Conservation (phyloP, 139 green algal genomes). For the Chlorella vulgaris region DNA sequence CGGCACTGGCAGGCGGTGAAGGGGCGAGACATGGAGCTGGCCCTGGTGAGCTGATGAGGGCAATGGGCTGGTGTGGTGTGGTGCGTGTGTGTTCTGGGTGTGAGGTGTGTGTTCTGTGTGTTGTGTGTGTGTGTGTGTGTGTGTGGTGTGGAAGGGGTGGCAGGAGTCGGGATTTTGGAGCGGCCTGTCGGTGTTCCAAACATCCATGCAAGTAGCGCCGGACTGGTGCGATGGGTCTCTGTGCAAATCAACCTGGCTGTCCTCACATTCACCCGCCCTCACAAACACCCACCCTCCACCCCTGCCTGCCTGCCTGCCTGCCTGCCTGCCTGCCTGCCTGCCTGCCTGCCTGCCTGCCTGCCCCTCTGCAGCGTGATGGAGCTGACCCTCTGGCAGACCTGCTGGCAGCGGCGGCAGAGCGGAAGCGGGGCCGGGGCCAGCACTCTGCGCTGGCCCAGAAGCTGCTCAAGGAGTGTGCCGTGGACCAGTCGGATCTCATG, state of each 20-base stretch:
- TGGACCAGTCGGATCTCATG: conserved; percentile 18
- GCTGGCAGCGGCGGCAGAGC: neutral
- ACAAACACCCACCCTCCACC: too few species aligned
- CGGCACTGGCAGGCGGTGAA: conserved; percentile 23
- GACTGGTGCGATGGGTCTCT: too few species aligned
- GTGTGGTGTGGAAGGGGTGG: too few species aligned
- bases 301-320: too few species aligned
- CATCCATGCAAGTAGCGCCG: too few species aligned
- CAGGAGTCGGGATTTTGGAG: too few species aligned
- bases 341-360: too few species aligned
- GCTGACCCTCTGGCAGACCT: conserved; percentile 5
- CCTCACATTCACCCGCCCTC: too few species aligned
- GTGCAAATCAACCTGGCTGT: too few species aligned
- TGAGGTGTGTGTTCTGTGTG: neutral
- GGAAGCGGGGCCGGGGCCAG: neutral
- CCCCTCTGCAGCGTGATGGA: conserved; percentile 9
- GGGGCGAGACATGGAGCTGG: conserved; percentile 17
- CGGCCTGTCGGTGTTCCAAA: too few species aligned
- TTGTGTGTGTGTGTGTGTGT: too few species aligned
- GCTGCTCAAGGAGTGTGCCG: conserved; percentile 23
- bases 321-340: too few species aligned
- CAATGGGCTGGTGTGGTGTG: neutral
- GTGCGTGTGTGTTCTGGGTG: neutral
- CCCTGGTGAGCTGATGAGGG: neutral
- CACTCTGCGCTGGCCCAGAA: conserved; percentile 7